These are phyloP conservation scores for Solanum hybrid DNA, from an alignment of 305 asterid species.

Conservation along the genomic window DNA sequence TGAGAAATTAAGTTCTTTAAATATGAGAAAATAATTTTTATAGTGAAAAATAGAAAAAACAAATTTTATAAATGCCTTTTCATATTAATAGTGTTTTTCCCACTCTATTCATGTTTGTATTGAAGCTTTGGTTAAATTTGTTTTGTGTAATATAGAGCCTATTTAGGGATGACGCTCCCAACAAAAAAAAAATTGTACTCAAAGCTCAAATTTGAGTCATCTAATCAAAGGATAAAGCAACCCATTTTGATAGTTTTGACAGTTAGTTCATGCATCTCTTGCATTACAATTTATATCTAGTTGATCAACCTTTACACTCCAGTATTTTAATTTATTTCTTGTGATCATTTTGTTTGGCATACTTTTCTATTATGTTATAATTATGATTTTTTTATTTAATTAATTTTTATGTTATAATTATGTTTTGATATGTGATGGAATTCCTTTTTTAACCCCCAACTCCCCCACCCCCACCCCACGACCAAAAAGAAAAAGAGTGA, in stretches of 20 bases:
- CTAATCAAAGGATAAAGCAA: too few species aligned
- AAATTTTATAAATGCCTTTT: too few species aligned
- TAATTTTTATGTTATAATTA: too few species aligned
- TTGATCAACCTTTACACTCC: not conserved
- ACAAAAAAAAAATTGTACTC: fast-evolving
- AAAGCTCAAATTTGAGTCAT: not conserved
- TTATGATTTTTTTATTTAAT: not conserved
- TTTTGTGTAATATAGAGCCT: too few species aligned
- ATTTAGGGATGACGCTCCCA: not conserved
- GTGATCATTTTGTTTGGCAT: not conserved
- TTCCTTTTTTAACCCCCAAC: not conserved
- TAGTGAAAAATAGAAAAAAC: not conserved
- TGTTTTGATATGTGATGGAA: not conserved
- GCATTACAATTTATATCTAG: not conserved
- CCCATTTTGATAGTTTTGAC: not conserved
- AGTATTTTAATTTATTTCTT: not conserved
- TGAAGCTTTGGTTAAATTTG: fast-evolving
- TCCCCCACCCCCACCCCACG: not conserved
- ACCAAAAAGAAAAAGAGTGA: not conserved
- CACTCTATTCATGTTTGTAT: not conserved
- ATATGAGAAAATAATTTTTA: too few species aligned
- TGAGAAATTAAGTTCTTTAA: not conserved
- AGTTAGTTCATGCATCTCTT: not conserved
- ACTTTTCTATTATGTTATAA: not conserved
- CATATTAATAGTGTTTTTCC: too few species aligned